phyloP scores from a whole-genome alignment of 1,139 yeast species.

The Taphrina betulina region DNA sequence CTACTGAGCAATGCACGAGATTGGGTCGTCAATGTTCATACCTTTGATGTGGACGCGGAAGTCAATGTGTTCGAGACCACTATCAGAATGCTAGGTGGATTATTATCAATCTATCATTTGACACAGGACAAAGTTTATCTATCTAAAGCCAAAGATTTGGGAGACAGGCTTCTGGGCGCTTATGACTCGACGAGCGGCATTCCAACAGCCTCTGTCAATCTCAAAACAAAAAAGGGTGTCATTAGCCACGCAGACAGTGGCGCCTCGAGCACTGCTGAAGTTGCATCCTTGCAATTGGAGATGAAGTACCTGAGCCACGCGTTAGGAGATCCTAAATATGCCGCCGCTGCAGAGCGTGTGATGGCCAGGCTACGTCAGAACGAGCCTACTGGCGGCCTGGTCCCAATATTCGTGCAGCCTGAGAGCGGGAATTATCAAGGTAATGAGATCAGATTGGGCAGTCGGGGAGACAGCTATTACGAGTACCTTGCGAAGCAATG shows the following conservation, averaged over 20 bases:
- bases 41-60: slow-evolving; percentile 64
- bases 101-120: slow-evolving; percentile 75
- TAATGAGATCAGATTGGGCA: slow-evolving; percentile 69
- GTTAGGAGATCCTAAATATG: slow-evolving; percentile 75
- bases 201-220: slow-evolving; percentile 41
- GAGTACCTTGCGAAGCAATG: slow-evolving; percentile 86
- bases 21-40: slow-evolving; percentile 67
- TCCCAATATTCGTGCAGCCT: slow-evolving; percentile 76
- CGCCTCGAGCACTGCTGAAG: slow-evolving; percentile 85
- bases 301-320: slow-evolving; percentile 76
- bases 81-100: slow-evolving; percentile 89
- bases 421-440: slow-evolving; percentile 71
- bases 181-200: slow-evolving; percentile 40
- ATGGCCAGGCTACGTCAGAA: slow-evolving; percentile 55
- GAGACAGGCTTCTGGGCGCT: slow-evolving; percentile 48
- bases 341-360: slow-evolving; percentile 69
- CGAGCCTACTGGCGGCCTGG: slow-evolving; percentile 70
- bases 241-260: slow-evolving; percentile 66
- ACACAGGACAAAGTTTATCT: slow-evolving; percentile 66
- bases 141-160: slow-evolving; percentile 75
- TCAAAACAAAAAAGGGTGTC: slow-evolving; percentile 58
- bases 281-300: slow-evolving; percentile 81
- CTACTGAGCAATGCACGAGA: slow-evolving; percentile 64
- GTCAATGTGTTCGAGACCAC: slow-evolving; percentile 92
- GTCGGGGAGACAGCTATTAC: slow-evolving; percentile 90